Percentiles rank a stretch among this genome's conserved stretches.
These are phyloP conservation scores for Xylariaceae sp. DNA, from an alignment of 2,329 filamentous ascomycete genomes.

Conservation along the genomic window DNA sequence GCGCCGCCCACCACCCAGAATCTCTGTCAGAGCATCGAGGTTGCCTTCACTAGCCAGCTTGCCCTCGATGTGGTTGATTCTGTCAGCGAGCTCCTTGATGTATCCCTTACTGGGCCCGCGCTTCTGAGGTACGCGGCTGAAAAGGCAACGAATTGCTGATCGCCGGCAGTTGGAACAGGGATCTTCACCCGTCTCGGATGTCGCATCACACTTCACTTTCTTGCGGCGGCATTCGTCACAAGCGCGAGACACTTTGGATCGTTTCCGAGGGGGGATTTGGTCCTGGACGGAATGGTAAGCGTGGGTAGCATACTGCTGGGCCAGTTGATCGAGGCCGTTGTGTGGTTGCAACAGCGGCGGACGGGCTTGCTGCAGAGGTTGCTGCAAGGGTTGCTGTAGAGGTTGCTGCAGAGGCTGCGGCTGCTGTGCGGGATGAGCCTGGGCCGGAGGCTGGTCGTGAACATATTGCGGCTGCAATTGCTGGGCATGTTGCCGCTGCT, in stretches of 20 bases:
- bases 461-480: conserved; percentile 10
- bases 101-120: conserved; percentile 89
- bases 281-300: conserved; percentile 40
- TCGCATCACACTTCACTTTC: conserved; percentile 84
- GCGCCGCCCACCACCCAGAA: conserved; percentile 32
- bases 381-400: conserved; percentile 33
- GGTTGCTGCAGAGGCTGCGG: conserved; percentile 16
- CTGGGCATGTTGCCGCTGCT: conserved; percentile 14
- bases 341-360: conserved; percentile 23
- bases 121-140: conserved; percentile 84
- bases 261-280: conserved; percentile 63
- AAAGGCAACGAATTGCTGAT: conserved; percentile 71
- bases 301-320: conserved; percentile 38
- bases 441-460: conserved; percentile 18
- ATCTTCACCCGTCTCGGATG: conserved; percentile 64
- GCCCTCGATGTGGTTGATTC: conserved; percentile 76
- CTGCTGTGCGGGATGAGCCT: conserved; percentile 3
- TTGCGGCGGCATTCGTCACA: conserved; percentile 87
- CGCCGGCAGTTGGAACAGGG: conserved; percentile 79
- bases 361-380: conserved; percentile 33
- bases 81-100: conserved; percentile 85
- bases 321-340: conserved; percentile 22
- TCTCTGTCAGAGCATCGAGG: conserved; percentile 42
- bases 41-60: conserved; percentile 57
- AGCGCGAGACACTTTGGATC: conserved; percentile 80